Base-by-base conservation (phyloP, 306 rosid genomes). In the Medicago arabica region DNA sequence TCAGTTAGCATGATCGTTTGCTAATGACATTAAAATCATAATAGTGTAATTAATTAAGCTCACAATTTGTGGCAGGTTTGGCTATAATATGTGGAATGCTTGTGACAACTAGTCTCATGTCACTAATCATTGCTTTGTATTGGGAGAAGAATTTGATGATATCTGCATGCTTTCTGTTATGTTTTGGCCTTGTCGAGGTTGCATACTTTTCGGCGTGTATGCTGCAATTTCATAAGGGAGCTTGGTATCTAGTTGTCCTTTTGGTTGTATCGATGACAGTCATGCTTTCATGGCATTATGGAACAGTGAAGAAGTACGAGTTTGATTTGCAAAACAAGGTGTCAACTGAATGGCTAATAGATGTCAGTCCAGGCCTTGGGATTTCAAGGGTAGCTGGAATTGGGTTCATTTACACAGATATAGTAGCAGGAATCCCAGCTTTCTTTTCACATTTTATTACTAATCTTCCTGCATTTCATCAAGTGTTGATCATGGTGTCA, bases 371-470 rank as follows among this genome's bases (percentile, higher is more conserved):
- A 16, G 86, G 85, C 64, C 93, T 92, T 6, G 96, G 93, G 67
- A 88, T 92, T 63, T 84, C 92, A 21, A 81, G 96, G 75, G 89
- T 92, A 59, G 89, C 90, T 1, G 97, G 96, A 67, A 88, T 92
- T 28, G 96, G 97, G 69, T 89, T 92, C 83, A 88, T 92, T 47
- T 84, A 92, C 88, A 85, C 93, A 0, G 96, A 89, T 76, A 72
- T 92, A 47, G 88, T 89, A 2, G 73, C 89, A 8, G 93, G 93
- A 84, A 87, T 92, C 59, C 97, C 96, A n/a, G 89, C 96, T 63
- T 92, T 92, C 87, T 92, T 92, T 85, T 88, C 97, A 25, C 96
- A 89, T 66, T 92, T 92, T 59, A 88, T 92, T 8, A 85, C 96
- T 1, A 92, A 92, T 63, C 90, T 90, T 71, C 97, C 97, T 53